Percentiles rank a stretch among this genome's conserved stretches.
Conservation (phyloP, 2,329 filamentous ascomycete genomes). For the Pseudocercospora fijiensis region DNA sequence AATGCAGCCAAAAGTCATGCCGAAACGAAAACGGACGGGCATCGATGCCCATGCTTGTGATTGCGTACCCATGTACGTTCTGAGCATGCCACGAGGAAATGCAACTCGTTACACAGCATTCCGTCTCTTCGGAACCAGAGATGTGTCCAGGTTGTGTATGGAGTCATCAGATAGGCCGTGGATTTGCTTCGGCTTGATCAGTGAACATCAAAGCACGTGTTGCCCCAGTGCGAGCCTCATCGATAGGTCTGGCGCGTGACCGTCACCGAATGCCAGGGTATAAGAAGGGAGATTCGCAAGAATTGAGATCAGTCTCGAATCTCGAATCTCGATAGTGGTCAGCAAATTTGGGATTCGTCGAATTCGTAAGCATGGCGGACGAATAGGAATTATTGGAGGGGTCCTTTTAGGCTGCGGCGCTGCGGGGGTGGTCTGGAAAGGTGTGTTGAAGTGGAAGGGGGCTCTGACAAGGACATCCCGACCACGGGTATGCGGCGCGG, state of each 20-base stretch:
- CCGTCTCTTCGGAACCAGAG: neutral
- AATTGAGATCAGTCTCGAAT: neutral
- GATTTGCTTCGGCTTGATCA: neutral
- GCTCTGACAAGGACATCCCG: neutral
- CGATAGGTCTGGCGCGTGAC: neutral
- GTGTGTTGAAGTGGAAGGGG: neutral
- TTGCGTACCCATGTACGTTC: conserved; percentile 4
- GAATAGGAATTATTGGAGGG: neutral
- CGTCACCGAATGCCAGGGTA: neutral
- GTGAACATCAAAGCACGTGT: neutral
- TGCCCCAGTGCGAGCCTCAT: neutral
- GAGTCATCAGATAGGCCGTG: neutral
- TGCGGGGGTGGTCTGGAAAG: neutral
- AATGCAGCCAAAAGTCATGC: conserved; percentile 4
- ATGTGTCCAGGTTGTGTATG: neutral
- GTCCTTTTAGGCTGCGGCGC: neutral
- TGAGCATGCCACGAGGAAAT: conserved; percentile 1
- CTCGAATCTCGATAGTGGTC: neutral
- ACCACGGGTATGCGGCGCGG: conserved; percentile 9
- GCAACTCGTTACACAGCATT: neutral
- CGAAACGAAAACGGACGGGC: conserved; percentile 9
- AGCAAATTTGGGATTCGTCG: neutral
- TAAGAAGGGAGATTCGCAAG: neutral
- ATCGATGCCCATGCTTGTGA: neutral
- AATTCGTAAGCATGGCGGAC: conserved; percentile 5